Base-by-base conservation (phyloP, 1,284 basidiomycete species). In the Cryptococcus sp. region DNA sequence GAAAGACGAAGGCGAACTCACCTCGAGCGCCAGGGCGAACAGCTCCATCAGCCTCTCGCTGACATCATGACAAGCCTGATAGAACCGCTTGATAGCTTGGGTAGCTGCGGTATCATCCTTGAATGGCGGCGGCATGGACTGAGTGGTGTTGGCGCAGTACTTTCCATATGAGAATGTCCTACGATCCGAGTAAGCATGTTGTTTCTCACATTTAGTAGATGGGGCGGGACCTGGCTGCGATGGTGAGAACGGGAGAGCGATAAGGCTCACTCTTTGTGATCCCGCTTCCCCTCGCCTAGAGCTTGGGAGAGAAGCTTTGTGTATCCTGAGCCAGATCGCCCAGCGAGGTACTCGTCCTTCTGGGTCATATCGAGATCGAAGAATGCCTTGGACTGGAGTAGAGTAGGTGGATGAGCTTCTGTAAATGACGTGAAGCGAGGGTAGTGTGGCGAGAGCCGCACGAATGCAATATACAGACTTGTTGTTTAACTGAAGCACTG, bases 121-220 rank as follows among this genome's bases (percentile, higher is more conserved):
- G 53, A 64, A 62, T 7, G 65, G 65, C 11, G 59, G 55, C 0
- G 65, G 65, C 22, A 67, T 52, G 1, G 57, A 47, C 39, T 67
- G 65, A 5, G 45, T 58, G 4, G 39, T 53, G 3, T 52, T 43
- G 7, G 63, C 54, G 41, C 60, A 62, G 50, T 64, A 59, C 38
- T 62, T 59, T 43, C 65, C 65, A 41, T 64, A 67, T 15, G 56
- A 57, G 53, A 64, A 64, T 22, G 65, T 61, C 38, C 65, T 67
- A 42, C 5, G 11, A 47, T 20, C 20, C 23, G 11, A 39, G 49
- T n/a, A 15, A 16, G 3, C 6, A 27, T 8, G 30, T n/a, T 17
- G n/a, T n/a, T n/a, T n/a, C n/a, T n/a, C n/a, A n/a, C 23, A 5
- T 23, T 4, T 13, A 16, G 5, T 15, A 41, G 40, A n/a, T 13